phyloP scores from a whole-genome alignment of 2,329 filamentous ascomycete species.

The Ilyonectria destructans region DNA sequence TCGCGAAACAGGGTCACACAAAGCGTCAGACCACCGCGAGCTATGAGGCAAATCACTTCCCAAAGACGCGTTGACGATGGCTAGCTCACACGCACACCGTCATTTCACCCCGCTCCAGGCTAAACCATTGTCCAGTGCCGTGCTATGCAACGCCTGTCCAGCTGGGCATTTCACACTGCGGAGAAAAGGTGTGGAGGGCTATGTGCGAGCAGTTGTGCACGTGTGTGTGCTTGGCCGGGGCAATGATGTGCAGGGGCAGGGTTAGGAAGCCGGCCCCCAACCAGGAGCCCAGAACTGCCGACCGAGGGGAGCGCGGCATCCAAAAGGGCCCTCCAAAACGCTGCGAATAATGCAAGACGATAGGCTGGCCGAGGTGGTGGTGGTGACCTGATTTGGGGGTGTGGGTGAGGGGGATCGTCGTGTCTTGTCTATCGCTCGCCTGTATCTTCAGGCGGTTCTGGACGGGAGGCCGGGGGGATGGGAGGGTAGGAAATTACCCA shows the following conservation, averaged over 20 bases:
- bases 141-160: constrained; percentile 3
- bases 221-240: constrained; percentile 3
- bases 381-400: constrained; percentile 17
- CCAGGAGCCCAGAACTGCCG: constrained; percentile 44
- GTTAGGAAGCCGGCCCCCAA: constrained; percentile 37
- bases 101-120: constrained; percentile 43
- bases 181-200: constrained; percentile 16
- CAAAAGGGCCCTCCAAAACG: constrained; percentile 37
- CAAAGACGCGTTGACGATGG: constrained; percentile 19
- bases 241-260: constrained; percentile 43
- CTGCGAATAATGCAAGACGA: constrained; percentile 33
- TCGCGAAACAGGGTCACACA: constrained; percentile 10
- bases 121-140: neutral
- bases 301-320: constrained; percentile 37
- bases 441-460: constrained; percentile 15
- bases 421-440: constrained; percentile 6
- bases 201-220: constrained; percentile 10
- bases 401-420: constrained; percentile 27
- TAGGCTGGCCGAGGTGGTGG: constrained; percentile 17
- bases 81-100: constrained; percentile 44
- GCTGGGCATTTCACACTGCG: neutral
- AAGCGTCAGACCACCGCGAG: constrained; percentile 23
- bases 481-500: constrained; percentile 24
- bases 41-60: constrained; percentile 27
- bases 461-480: constrained; percentile 2